These are phyloP conservation scores for Schizosaccharomyces osmophilus DNA, from an alignment of 805 yeast species.

Conservation along the genomic window DNA sequence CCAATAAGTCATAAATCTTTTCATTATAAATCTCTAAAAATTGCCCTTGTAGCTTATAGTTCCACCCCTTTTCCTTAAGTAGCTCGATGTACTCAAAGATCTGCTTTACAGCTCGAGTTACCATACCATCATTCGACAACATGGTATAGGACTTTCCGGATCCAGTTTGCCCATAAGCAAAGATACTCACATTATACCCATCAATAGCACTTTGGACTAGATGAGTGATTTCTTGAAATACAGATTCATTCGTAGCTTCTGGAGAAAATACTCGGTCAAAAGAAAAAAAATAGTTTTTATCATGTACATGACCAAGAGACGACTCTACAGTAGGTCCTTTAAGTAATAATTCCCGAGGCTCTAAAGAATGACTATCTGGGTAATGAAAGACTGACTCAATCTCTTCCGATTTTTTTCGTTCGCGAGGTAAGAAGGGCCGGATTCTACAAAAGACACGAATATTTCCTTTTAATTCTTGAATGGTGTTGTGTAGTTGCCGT, in stretches of 20 bases:
- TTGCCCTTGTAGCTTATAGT: slow-evolving; percentile 38
- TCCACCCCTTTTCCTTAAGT: slow-evolving; percentile 35
- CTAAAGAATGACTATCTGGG: slow-evolving; percentile 4
- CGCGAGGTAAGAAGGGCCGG: slow-evolving; percentile 26
- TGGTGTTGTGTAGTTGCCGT: slow-evolving; percentile 38
- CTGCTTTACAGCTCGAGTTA: slow-evolving; percentile 47
- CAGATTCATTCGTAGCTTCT: slow-evolving; percentile 27
- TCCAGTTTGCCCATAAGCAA: slow-evolving; percentile 93
- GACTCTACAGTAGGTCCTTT: slow-evolving; percentile 8
- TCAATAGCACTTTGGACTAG: slow-evolving; percentile 65
- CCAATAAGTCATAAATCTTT: slow-evolving; percentile 43
- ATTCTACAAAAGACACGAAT: slow-evolving; percentile 76
- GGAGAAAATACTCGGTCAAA: slow-evolving; percentile 61
- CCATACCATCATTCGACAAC: slow-evolving; percentile 54
- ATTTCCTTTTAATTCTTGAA: slow-evolving; percentile 78
- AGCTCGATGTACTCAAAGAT: slow-evolving; percentile 34
- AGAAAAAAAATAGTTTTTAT: slow-evolving; percentile 21
- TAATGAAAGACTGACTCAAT: slow-evolving; percentile 3
- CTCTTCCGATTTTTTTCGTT: slow-evolving; percentile 11
- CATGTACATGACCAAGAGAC: slow-evolving; percentile 5
- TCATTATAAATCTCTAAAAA: slow-evolving; percentile 83
- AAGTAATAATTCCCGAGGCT: slow-evolving; percentile 10
- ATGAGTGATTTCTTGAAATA: slow-evolving; percentile 70
- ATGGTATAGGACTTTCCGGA: slow-evolving; percentile 87
- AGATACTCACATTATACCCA: slow-evolving; percentile 77